phyloP scores from a whole-genome alignment of 2,329 filamentous ascomycete species.

The Grosmannia penicillata region DNA sequence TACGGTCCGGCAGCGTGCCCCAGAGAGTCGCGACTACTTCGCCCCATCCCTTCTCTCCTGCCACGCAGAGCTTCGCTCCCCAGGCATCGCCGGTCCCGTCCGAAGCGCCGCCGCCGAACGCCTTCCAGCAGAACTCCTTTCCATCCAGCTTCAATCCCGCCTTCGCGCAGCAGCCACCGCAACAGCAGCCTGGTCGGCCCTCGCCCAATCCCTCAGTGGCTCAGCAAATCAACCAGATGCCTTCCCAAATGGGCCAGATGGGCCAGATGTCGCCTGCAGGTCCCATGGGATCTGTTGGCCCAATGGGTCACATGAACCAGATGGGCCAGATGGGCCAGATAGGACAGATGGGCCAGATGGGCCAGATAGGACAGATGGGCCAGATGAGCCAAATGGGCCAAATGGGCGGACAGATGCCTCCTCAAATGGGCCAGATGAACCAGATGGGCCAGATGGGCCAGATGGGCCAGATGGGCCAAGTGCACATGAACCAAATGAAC shows the following conservation, averaged over 20 bases:
- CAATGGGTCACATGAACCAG: conserved; percentile 16
- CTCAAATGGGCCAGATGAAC: conserved; percentile 35
- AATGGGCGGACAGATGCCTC: too few relatives aligned
- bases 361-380: conserved; percentile 9
- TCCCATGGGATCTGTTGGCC: conserved; percentile 16
- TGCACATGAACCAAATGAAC: conserved; percentile 30
- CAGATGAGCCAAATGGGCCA: conserved; percentile 10
- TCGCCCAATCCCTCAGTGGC: conserved; percentile 37
- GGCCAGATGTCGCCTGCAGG: conserved; percentile 9
- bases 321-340: conserved; percentile 35
- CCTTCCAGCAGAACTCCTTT: conserved; percentile 46
- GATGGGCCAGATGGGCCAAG: conserved; percentile 22
- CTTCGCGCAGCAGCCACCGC: conserved; percentile 41
- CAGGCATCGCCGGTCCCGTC: conserved; percentile 66
- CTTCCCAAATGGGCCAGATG: conserved; percentile 27
- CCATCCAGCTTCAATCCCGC: conserved; percentile 42
- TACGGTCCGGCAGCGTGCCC: conserved; percentile 53
- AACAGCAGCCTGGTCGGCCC: conserved; percentile 40
- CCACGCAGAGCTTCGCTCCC: conserved; percentile 53
- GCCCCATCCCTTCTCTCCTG: conserved; percentile 77
- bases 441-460: conserved; percentile 20
- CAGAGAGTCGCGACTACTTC: conserved; percentile 83
- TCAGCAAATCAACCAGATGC: conserved; percentile 38
- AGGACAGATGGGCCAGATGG: conserved; percentile 41
- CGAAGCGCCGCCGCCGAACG: conserved; percentile 60